Conservation (phyloP, 2,329 filamentous ascomycete species). For the Fusarium luffae region DNA sequence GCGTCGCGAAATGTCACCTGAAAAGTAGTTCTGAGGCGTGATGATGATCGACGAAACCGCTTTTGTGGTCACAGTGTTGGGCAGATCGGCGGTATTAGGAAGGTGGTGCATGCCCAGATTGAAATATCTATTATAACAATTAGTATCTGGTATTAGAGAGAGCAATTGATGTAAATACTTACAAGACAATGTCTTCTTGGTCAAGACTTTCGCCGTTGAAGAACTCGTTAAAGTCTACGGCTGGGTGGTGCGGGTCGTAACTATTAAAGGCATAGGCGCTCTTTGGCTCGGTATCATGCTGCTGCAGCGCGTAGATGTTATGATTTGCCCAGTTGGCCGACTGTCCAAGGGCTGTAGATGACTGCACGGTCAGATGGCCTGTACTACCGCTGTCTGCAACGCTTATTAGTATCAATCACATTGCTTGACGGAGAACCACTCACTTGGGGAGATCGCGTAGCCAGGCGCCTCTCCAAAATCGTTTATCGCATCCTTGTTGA, state of each 20-base stretch:
- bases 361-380: conserved; percentile 59
- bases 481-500: conserved; percentile 63
- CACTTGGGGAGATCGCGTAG: conserved; percentile 44
- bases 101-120: conserved; percentile 35
- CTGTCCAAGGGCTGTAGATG: conserved; percentile 59
- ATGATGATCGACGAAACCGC: conserved; percentile 30
- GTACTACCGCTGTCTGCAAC: conserved; percentile 25
- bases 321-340: conserved; percentile 61
- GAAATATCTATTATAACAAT: conserved; percentile 11
- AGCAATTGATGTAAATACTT: neutral
- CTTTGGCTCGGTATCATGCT: conserved; percentile 64
- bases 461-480: conserved; percentile 63
- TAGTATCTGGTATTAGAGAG: neutral
- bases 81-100: conserved; percentile 28
- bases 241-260: conserved; percentile 58
- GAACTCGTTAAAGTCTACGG: conserved; percentile 23
- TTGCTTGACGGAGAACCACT: neutral
- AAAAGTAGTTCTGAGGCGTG: conserved; percentile 30
- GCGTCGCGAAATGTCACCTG: conserved; percentile 17
- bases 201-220: conserved; percentile 26
- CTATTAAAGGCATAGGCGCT: conserved; percentile 59
- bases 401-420: neutral
- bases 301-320: conserved; percentile 62
- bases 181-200: conserved; percentile 33
- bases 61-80: conserved; percentile 26